A percentile compares a stretch with the other conserved stretches of the same genome.
Conservation (phyloP, 192 early-diverging fungal genomes). For the Podila minutissima region DNA sequence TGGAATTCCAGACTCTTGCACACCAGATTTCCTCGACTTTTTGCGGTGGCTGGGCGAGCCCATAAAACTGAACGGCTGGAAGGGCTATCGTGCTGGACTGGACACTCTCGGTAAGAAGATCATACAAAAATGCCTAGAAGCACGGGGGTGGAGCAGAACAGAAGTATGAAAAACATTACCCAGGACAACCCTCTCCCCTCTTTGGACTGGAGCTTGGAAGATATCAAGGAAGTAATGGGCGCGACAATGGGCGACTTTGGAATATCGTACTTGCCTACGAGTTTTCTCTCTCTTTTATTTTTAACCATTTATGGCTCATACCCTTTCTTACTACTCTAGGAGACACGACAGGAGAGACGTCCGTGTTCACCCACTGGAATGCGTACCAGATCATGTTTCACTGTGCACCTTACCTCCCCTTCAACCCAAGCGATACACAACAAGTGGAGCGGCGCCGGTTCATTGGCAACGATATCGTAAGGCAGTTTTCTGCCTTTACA, state of each 20-base stretch:
- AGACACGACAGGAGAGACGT: constrained; percentile 72
- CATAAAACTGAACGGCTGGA: constrained; percentile 74
- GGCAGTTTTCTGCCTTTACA: constrained; percentile 62
- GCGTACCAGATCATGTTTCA: constrained; percentile 85
- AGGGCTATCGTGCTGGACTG: constrained; percentile 75
- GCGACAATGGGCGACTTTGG: too few species aligned
- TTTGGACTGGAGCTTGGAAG: too few species aligned
- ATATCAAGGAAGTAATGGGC: not conserved
- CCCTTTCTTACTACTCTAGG: constrained; percentile 36
- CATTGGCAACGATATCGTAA: constrained; percentile 80
- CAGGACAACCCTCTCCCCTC: too few species aligned
- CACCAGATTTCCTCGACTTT: constrained; percentile 72
- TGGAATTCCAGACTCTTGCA: constrained; percentile 52
- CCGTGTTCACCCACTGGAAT: constrained; percentile 76
- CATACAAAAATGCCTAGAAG: not conserved
- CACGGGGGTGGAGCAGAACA: too few species aligned
- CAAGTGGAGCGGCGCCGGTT: constrained; percentile 77
- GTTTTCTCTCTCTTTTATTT: too few species aligned
- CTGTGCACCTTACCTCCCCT: constrained; percentile 72
- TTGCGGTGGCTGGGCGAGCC: constrained; percentile 76
- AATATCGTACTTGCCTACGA: too few species aligned
- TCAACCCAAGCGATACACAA: constrained; percentile 65
- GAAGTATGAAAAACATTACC: too few species aligned
- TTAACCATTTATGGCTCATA: not conserved
- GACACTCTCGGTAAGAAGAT: constrained; percentile 63